Base-by-base conservation (phyloP, 73 alveolate genomes). In the Paramecium biaurelia region DNA sequence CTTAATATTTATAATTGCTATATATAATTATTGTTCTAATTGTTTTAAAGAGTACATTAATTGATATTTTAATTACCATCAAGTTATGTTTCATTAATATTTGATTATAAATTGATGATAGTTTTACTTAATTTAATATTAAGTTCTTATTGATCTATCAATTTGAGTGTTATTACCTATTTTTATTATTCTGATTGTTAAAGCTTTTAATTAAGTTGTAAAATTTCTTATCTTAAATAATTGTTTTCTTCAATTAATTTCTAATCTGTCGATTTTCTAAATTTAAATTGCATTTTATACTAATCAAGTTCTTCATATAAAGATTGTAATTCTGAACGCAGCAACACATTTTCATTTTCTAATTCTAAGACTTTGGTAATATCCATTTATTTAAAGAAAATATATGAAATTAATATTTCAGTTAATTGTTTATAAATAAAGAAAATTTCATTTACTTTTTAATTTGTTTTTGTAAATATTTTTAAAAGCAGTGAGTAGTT, bases 381-480 rank as follows among this genome's bases (percentile, higher is more conserved):
- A 21, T 53, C 68, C 68, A 53, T 53, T 53, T 15, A 5, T 11
- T 53, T 53, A 15, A 53, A 53, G 67, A 53, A 11, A 53, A 53
- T 53, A 53, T 53, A 53, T 53, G 45, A 26, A 26, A 63, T 63
- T 24, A 63, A 63, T 63, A 53, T 63, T 63, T 63, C 84, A 63
- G 84, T 63, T 63, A 63, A 63, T 63, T 63, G 45, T 63, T 35
- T 34, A 72, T 72, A 72, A n/a, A 35, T 28, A 72, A 72, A 34
- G 45, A 72, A 72, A 37, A 30, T 28, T 28, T 72, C 86, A 72
- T 38, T 21, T 72, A 35, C 58, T 72, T 72, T 72, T 72, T 30
- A 79, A 38, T 45, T 79, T 79, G 72, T 26, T n/a, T 34, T 47
- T 41, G 56, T 79, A 79, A 12, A 79, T 79, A 42, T 38, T 45